Evolutionary conservation across 140 eudicot genomes (phyloP).

Genomic region (Ambrosia hybrid): DNA sequence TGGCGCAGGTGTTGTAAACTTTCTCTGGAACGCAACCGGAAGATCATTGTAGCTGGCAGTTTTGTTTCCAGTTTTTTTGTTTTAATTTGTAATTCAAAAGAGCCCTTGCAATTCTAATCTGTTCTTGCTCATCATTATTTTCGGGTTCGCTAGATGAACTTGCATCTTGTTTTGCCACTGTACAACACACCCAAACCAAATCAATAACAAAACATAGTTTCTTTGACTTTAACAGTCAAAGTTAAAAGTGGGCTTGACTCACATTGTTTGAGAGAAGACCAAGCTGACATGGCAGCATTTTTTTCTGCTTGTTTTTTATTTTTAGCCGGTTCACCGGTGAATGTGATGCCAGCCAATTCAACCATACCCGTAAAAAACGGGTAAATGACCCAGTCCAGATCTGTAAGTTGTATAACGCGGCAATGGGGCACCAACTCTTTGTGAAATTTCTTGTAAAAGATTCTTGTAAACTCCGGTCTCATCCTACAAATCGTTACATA

Average conservation of each 20-base stretch:
- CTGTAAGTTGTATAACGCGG: conserved; percentile 77
- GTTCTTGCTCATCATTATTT: conserved; percentile 83
- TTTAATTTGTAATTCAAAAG: conserved; percentile 58
- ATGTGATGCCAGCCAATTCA: conserved; percentile 74
- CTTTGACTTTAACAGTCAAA: neutral
- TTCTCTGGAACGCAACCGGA: conserved; percentile 53
- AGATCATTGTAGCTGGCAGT: conserved; percentile 24
- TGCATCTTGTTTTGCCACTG: conserved; percentile 79
- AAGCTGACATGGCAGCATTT: conserved; percentile 94
- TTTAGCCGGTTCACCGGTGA: conserved; percentile 90
- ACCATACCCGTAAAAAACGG: conserved; percentile 80
- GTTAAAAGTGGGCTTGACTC: no score
- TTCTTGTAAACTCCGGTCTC: conserved; percentile 97
- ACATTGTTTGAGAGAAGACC: conserved; percentile 87
- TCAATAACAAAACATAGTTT: neutral
- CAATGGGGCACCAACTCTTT: conserved; percentile 88
- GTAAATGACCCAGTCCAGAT: conserved; percentile 86
- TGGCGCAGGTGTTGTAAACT: conserved; percentile 40
- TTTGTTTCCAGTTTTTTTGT: conserved; percentile 35
- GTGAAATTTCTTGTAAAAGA: conserved; percentile 87
- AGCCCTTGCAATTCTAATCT: conserved; percentile 75
- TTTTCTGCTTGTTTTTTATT: conserved; percentile 96
- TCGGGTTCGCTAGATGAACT: conserved; percentile 64
- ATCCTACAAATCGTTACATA: conserved; percentile 46
- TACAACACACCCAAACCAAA: conserved; percentile 1